phyloP scores from a whole-genome alignment of 2,329 filamentous ascomycete genomes.

The Talaromyces marneffei region DNA sequence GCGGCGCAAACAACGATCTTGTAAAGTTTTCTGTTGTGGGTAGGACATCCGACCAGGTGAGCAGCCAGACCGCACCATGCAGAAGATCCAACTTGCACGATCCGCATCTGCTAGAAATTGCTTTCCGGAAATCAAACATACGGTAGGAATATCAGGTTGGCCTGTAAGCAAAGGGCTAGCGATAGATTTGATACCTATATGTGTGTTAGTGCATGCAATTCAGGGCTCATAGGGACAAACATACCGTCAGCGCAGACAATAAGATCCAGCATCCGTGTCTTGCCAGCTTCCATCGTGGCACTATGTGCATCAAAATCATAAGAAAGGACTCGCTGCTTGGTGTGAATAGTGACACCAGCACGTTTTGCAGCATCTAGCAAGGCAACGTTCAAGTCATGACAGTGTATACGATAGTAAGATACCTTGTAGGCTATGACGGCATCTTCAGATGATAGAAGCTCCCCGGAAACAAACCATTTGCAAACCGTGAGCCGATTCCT shows the following conservation, averaged over 20 bases:
- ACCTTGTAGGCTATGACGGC: no score
- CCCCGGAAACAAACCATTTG: not conserved
- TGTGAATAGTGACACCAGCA: not conserved
- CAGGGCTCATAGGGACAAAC: not conserved
- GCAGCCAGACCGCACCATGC: not conserved
- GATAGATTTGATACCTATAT: not conserved
- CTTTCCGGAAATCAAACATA: not conserved
- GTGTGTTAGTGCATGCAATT: not conserved
- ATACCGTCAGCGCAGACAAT: not conserved
- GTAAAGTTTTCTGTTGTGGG: not conserved
- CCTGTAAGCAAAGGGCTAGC: not conserved
- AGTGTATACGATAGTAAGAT: slow-evolving; percentile 3
- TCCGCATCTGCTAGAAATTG: not conserved
- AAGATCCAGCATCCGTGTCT: not conserved
- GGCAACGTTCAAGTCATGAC: slow-evolving; percentile 13
- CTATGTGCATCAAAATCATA: not conserved
- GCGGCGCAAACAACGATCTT: not conserved
- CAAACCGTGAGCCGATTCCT: not conserved
- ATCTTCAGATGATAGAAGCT: not conserved
- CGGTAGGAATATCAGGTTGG: not conserved
- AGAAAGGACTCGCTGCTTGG: not conserved
- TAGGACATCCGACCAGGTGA: not conserved
- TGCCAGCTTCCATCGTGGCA: not conserved
- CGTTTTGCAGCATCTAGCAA: not conserved
- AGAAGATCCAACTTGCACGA: not conserved